phyloP scores from a whole-genome alignment of 805 yeast genomes.

The Cyberlindnera mrakii region DNA sequence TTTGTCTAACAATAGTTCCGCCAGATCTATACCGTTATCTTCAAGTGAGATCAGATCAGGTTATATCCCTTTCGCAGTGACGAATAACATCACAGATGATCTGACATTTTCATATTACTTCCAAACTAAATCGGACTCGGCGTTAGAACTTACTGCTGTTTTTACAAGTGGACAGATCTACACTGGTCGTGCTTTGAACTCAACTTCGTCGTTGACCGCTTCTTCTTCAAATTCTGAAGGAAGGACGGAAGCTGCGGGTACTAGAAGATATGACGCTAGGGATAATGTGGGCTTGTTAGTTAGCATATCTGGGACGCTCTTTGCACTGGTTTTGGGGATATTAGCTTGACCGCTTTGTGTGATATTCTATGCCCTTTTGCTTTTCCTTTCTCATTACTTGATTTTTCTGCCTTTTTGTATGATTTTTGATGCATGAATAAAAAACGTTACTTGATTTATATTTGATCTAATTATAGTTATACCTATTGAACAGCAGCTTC shows the following conservation, averaged over 20 bases:
- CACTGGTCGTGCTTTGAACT: slow-evolving; percentile 12
- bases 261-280: no score
- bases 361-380: no score
- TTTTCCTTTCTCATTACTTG: no score
- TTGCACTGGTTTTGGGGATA: no score
- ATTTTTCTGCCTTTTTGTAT: no score
- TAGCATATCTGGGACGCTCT: no score
- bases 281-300: no score
- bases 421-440: no score
- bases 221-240: no score
- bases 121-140: neutral
- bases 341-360: no score
- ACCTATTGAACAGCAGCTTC: slow-evolving; percentile 43
- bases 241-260: no score
- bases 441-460: neutral
- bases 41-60: slow-evolving; percentile 33
- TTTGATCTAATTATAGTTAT: neutral
- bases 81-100: slow-evolving; percentile 21
- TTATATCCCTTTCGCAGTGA: slow-evolving; percentile 44
- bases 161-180: slow-evolving; percentile 10
- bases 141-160: slow-evolving; percentile 9
- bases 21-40: neutral
- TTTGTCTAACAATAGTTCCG: neutral
- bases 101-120: slow-evolving; percentile 8
- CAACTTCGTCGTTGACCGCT: neutral